phyloP scores from a whole-genome alignment of 83 land plant genomes.

The Diphasiastrum complanatum region DNA sequence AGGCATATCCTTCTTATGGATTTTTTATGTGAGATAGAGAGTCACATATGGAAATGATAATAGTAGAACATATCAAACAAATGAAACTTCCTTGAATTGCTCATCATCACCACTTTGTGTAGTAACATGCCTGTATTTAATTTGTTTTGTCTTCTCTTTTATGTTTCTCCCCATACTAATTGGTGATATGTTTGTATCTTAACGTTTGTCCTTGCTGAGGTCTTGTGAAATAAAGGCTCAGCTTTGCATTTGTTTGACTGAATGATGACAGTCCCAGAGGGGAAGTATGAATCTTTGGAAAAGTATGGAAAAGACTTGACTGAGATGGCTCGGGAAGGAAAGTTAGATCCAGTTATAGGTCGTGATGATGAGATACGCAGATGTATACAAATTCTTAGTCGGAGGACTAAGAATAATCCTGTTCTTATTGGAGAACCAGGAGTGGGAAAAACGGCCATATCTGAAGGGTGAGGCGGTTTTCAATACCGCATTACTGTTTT shows the following conservation, averaged over 20 bases:
- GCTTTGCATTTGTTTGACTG: background rate
- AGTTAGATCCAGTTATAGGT: constrained; percentile 97
- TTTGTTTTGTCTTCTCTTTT: too few relatives aligned
- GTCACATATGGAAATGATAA: too few relatives aligned
- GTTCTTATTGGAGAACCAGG: constrained; percentile 98
- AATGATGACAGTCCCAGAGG: constrained; percentile 79
- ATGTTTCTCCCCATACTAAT: too few relatives aligned
- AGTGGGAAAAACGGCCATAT: constrained; percentile 97
- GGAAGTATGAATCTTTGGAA: constrained; percentile 92
- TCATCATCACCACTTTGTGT: too few relatives aligned
- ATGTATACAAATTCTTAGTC: constrained; percentile 88
- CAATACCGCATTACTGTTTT: background rate
- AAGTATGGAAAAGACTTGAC: constrained; percentile 97
- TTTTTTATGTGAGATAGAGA: too few relatives aligned
- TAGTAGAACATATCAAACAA: too few relatives aligned
- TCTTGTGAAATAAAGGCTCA: background rate
- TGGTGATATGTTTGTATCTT: background rate
- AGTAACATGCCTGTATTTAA: too few relatives aligned
- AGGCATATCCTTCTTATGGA: too few relatives aligned
- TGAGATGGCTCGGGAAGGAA: constrained; percentile 84
- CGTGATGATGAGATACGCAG: constrained; percentile 98
- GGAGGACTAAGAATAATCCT: constrained; percentile 97
- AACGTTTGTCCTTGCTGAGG: background rate
- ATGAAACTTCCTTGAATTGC: too few relatives aligned
- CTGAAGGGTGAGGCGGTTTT: constrained; percentile 93